Base-by-base conservation (phyloP, 331 rosid species). In the Stylosanthes scabra region DNA sequence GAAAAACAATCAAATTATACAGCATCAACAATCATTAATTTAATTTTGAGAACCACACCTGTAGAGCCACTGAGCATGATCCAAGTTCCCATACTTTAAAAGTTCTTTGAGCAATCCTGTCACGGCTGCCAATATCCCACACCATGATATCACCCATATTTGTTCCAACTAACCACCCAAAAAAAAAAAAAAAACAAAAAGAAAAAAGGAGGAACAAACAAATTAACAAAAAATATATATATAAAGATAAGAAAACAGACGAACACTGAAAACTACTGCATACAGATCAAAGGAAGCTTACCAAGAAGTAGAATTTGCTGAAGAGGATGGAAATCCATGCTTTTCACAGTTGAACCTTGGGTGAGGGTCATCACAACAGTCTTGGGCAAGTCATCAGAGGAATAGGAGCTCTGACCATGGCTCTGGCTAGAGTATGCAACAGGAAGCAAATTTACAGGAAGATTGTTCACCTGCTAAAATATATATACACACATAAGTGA, bases 361-460 rank as follows among this genome's bases (percentile, higher is more conserved):
- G 44, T 86, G 80, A 92, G 76, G 75, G 87, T 92, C 85, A 86
- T 83, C 70, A 90, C 87, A 82, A 85, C 89, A 77, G 65, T 68
- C 92, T 86, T 92, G 69, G 99, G 99, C 91, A 95, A 83, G 86
- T 95, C 99, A 73, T 92, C 96, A 59, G 96, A 82, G 74, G 97
- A 86, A 74, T 84, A 88, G 64, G 98, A 95, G 77, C 97, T 90
- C 80, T 90, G 98, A 47, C 93, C 92, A 78, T 92, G 98, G 84
- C 85, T 85, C 82, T 92, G 98, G 80, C 81, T 78, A 58, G 91
- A 69, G 72, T 86, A 92, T 29, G 79, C 80, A 83, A 81, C 86
- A 11, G 99, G 97, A 58, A 90, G 86, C 80, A 95, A 83, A 82
- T 79, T 90, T 63, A 92, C 97, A 11, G 92, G 90, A 70, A 92